A percentile compares a stretch with the other conserved stretches of the same genome.
Conservation (phyloP, 352 stramenopile genomes). For the Thalassiosira exigua region DNA sequence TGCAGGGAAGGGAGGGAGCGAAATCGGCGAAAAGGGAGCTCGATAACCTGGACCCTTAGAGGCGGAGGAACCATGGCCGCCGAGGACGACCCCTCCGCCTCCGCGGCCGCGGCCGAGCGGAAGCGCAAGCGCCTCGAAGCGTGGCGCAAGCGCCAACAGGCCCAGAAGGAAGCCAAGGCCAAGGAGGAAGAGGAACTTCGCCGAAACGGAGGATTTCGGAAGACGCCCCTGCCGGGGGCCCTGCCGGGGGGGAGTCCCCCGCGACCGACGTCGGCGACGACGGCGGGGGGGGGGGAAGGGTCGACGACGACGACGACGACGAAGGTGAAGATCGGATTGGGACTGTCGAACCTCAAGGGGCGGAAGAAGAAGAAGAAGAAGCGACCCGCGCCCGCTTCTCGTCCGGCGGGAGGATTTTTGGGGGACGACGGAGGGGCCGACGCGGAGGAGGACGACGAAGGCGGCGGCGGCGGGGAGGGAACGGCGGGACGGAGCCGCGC, state of each 20-base stretch:
- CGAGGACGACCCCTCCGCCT: constrained; percentile 16
- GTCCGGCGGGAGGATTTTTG: constrained; percentile 12
- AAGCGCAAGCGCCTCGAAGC: constrained; percentile 81
- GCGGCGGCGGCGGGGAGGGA: constrained; percentile 1
- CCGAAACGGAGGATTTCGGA: constrained; percentile 1
- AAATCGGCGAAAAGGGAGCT: too few relatives aligned
- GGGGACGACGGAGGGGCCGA: constrained; percentile 4
- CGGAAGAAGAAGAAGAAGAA: constrained; percentile 38
- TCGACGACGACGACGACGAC: background rate
- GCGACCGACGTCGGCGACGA: background rate
- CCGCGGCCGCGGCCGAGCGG: constrained; percentile 59
- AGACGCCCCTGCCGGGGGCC: constrained; percentile 1
- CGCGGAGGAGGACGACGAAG: constrained; percentile 7
- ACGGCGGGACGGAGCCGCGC: constrained; percentile 3
- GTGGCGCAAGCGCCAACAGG: constrained; percentile 69
- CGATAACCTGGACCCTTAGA: too few relatives aligned
- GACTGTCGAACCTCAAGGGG: constrained; percentile 39
- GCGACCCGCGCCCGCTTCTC: background rate
- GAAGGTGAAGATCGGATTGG: constrained; percentile 43
- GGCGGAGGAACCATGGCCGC: background rate
- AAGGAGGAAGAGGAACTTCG: constrained; percentile 20
- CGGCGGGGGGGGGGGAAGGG: background rate
- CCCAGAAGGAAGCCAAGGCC: constrained; percentile 19
- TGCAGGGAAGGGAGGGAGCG: too few relatives aligned
- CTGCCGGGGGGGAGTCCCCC: too few relatives aligned